Base-by-base conservation (phyloP, 225 moss, liverwort and hornwort species). In the Polytrichum formosum region DNA sequence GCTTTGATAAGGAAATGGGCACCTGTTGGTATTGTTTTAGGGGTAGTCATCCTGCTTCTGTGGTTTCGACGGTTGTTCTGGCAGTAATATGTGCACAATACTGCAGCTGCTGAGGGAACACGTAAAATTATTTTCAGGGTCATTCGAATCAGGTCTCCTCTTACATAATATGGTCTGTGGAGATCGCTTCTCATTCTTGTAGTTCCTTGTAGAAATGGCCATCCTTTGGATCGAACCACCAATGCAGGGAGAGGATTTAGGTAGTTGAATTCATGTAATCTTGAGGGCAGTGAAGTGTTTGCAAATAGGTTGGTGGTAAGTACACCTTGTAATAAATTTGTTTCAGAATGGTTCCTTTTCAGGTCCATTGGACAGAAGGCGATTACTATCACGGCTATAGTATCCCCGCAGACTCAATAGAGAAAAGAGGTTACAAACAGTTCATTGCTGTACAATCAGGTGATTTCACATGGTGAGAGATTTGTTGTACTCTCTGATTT, bases 1-100 rank as follows among this genome's bases (percentile, higher is more conserved):
- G 96, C 96, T 65, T 86, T 97, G 77, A 91, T 97, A 85, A 92
- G 89, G 85, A 93, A 97, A 87, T 97, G 94, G 93, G 96, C 96
- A 74, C 96, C 96, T 64, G 84, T 97, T 61, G 94, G 83, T 22
- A 91, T 94, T 73, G 96, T 97, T 61, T 19, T 94, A 37, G 96
- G 83, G 71, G 84, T 97, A 67, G 96, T 97, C 46, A 46, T 90
- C 6, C 70, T 90, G 20, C 79, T 97, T 77, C 74, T 97, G 68
- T 92, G 85, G 85, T 79, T 89, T 74, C 85, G 94, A 71, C 83
- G 96, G 69, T 85, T 79, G 75, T 82, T 91, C 56, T 97, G 92
- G 89, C 65, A 82, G 79, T 79, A 79, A 82, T 61, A 61, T 54
- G 64, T 35, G 64, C 23, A 76, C 70, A 46, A 72, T 37, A 71